A percentile compares a stretch with the other conserved stretches of the same genome.
Evolutionary conservation across 2,329 filamentous ascomycete genomes (phyloP).

Genomic region (Stagonosporopsis vannaccii): DNA sequence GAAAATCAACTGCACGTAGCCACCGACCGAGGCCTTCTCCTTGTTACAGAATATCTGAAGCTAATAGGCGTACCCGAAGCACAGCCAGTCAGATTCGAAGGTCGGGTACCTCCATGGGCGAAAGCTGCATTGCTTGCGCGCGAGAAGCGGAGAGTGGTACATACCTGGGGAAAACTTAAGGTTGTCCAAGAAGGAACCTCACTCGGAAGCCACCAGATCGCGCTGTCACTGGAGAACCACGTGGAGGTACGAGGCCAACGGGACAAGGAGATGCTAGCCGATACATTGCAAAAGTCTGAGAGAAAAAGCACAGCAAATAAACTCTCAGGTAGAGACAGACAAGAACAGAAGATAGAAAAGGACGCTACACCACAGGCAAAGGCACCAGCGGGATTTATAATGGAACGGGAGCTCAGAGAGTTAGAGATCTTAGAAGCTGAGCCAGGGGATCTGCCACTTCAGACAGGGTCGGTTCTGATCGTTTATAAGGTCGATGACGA

Average conservation of each 20-base stretch:
- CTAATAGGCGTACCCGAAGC: constrained; percentile 23
- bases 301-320: not conserved
- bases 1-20: constrained; percentile 24
- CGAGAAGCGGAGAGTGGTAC: not conserved
- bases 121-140: constrained; percentile 3
- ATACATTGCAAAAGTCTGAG: not conserved
- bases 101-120: constrained; percentile 25
- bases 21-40: constrained; percentile 25
- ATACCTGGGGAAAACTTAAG: not conserved
- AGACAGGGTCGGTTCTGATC: not conserved
- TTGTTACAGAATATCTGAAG: constrained; percentile 23
- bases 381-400: not conserved
- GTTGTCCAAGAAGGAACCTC: not conserved
- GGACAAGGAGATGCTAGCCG: not conserved
- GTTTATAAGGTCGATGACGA: constrained; percentile 4
- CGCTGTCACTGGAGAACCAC: not conserved
- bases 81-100: constrained; percentile 28
- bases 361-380: not conserved
- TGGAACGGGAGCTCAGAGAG: not conserved
- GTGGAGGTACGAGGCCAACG: not conserved
- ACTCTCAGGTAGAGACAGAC: not conserved
- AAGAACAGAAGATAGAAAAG: not conserved
- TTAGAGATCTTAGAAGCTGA: not conserved
- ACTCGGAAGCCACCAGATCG: not conserved
- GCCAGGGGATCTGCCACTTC: not conserved